A percentile compares a stretch with the other conserved stretches of the same genome.
These are phyloP conservation scores for Nephelium lappaceum DNA, from an alignment of 345 rosid genomes.

Conservation along the genomic window DNA sequence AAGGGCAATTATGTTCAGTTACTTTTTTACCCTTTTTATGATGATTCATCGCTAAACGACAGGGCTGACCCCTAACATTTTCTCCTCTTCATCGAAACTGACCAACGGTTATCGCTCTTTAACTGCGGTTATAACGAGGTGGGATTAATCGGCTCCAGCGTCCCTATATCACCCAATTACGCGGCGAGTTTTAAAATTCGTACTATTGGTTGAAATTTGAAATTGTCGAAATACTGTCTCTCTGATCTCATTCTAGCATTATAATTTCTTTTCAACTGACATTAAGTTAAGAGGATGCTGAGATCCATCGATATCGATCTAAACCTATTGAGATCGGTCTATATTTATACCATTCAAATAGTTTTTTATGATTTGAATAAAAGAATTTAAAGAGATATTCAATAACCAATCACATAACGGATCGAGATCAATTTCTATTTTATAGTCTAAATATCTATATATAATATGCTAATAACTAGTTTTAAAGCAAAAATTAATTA, in stretches of 20 bases:
- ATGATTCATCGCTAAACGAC: conserved; percentile 18
- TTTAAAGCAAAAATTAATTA: no score
- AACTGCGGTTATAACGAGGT: background rate
- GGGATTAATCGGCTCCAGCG: background rate
- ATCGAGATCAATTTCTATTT: no score
- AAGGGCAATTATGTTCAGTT: background rate
- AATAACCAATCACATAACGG: no score
- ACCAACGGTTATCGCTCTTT: background rate
- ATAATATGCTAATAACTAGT: no score
- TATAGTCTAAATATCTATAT: no score
- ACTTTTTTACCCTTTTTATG: conserved; percentile 11
- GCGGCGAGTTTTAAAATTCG: background rate
- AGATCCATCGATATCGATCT: no score
- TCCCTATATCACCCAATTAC: background rate
- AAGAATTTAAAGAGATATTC: no score
- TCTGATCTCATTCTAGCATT: background rate
- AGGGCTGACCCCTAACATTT: background rate
- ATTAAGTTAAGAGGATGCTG: no score
- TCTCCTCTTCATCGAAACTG: background rate
- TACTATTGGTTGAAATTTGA: background rate
- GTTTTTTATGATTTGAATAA: no score
- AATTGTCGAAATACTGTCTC: background rate
- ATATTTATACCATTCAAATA: no score
- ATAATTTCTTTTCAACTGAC: no score
- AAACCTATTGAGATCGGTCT: no score